Evolutionary conservation across 2,329 filamentous ascomycete species (phyloP), one percentile per base, ranked within the genome.

Genomic region (Neoascochyta sp.): DNA sequence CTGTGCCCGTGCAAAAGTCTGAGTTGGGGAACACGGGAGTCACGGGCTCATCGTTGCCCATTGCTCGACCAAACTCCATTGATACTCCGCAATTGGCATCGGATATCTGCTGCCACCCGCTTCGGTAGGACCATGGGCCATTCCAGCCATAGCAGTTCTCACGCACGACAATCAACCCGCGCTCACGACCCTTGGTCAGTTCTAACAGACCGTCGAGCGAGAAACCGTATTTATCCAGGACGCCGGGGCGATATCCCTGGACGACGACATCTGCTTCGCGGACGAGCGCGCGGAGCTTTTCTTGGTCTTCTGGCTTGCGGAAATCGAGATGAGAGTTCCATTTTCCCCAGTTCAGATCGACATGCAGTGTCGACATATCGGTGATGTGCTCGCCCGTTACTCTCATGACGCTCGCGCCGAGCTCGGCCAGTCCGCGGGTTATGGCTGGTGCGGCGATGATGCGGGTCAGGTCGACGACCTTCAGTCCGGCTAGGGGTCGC

Each of bases 101-200:
- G 16, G 62, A 66, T 32, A 75, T 73, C 45, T 73, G 70, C 51
- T 76, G 73, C 71, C 71, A 76, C 1, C 72, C 72, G 20, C 59
- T 67, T 4, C 71, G 54, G 16, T 65, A 52, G 7, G 55, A 50
- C 66, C 67, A 71, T 0, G 67, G 67, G 0, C 71, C 73, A 27
- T 72, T 44, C 61, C 65, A 74, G 0, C 73, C 73, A 37, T 74
- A 76, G 46, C 70, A 75, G 41, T 75, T 74, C 53, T 74, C 72
- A 3, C 66, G 54, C 3, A 69, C 65, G 24, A 71, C 65, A 11
- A 75, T 60, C 13, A 74, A 57, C 1, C 69, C 70, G 13, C 62
- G 50, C 2, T 55, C 60, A 7, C 69, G 54, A 5, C 64, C 52
- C 24, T 64, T 57, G 2, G 58, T 63, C 22, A 71, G 32, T 5